Conservation (phyloP, 768 basidiomycete species). For the Trametes cubensis region DNA sequence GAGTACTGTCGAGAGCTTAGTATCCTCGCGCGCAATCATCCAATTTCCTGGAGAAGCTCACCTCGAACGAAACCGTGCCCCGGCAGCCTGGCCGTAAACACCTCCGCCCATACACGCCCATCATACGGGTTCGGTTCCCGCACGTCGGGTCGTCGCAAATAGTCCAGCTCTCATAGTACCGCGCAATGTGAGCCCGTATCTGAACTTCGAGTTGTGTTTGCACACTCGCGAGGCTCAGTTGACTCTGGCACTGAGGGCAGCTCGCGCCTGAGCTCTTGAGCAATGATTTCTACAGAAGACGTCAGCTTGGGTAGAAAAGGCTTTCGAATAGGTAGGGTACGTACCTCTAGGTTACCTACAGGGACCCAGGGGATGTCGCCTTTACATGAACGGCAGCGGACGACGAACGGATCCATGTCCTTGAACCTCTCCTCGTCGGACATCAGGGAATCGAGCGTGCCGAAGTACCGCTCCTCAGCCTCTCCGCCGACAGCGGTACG, state of each 20-base stretch:
- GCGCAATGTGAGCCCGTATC: slow-evolving; percentile 72
- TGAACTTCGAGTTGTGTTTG: slow-evolving; percentile 86
- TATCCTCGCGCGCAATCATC: background rate
- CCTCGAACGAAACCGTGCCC: slow-evolving; percentile 76
- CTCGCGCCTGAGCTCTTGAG: slow-evolving; percentile 63
- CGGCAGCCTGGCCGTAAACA: slow-evolving; percentile 74
- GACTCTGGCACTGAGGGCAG: slow-evolving; percentile 68
- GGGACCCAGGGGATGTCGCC: slow-evolving; percentile 59
- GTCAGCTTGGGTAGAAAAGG: background rate
- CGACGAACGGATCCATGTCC: slow-evolving; percentile 66
- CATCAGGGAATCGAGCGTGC: slow-evolving; percentile 85
- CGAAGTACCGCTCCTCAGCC: slow-evolving; percentile 66
- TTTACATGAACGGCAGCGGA: slow-evolving; percentile 80
- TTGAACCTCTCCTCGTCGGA: slow-evolving; percentile 88
- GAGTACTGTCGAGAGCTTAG: slow-evolving; percentile 62
- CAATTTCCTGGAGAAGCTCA: slow-evolving; percentile 38
- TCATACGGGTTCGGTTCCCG: slow-evolving; percentile 83
- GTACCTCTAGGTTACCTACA: slow-evolving; percentile 60
- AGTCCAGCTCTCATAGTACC: slow-evolving; percentile 90
- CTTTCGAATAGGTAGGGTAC: slow-evolving; percentile 19
- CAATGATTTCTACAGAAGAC: slow-evolving; percentile 57
- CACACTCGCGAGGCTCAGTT: slow-evolving; percentile 61
- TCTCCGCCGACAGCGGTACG: slow-evolving; percentile 42
- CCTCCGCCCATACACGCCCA: slow-evolving; percentile 87
- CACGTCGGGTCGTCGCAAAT: slow-evolving; percentile 88